Base-by-base conservation (phyloP, 345 rosid genomes). In the Eucalyptus cladocalyx region DNA sequence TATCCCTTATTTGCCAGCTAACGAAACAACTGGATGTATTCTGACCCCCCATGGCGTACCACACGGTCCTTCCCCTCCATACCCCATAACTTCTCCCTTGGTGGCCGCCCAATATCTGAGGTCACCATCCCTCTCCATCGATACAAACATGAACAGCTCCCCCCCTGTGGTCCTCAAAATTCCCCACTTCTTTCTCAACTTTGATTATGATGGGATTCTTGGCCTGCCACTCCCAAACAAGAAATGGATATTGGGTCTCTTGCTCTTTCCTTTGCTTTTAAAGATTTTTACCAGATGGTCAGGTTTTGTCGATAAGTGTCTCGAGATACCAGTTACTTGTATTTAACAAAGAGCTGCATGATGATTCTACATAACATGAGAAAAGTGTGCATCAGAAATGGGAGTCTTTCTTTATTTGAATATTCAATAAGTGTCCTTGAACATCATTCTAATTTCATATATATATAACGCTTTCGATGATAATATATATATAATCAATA, bases 321-420 rank as follows among this genome's bases (percentile, higher is more conserved):
- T 72, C 4, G 43, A 72, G 81, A 12, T 19, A 17, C 7, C 2
- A 0, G 0, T 34, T 18, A 18, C 11, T 56, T 56, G 2, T 24
- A 56, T 56, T 56, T 56, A 24, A 56, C 18, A 62, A 53, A 21
- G 26, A 53, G 58, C 5, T 53, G 1, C 58, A 53, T 53, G 58
- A 53, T 53, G 58, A 53, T 0, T 53, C 58, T 53, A 21, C 58
- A 21, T 53, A 53, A 53, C 11, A 1, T 21, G 26, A 53, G 58
- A 53, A 53, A 21, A 21, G 11, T 53, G 0, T 53, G 58, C 11
- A 8, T 53, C 2, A 8, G 11, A 53, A 3, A 53, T 19, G 19
- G 9, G 24, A 53, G 9, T 53, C 4, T 53, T 53, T 7, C 56
- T 9, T 18, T 53, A 7, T 53, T 51, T 7, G 23, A 9, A 51